Conservation (phyloP, 139 green algal genomes). For the Coccomyxa sp. region DNA sequence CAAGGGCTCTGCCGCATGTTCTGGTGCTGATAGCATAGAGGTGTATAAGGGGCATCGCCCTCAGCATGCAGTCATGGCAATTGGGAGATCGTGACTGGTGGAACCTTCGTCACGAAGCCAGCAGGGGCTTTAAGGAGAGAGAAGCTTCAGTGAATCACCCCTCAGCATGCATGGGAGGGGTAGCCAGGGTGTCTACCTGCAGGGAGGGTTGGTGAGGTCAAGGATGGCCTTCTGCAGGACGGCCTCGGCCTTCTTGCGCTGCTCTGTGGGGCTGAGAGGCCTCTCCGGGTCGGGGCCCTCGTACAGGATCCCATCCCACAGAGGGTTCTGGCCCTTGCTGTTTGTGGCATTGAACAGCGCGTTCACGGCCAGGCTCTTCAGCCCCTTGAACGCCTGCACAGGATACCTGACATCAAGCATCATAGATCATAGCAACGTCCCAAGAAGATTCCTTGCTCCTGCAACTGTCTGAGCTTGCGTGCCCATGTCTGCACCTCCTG, state of each 20-base stretch:
- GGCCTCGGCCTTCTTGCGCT: background rate
- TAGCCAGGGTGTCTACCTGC: background rate
- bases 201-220: no score
- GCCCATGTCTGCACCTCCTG: background rate
- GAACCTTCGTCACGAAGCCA: background rate
- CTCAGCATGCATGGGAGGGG: background rate
- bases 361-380: constrained; percentile 14
- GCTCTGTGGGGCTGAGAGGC: background rate
- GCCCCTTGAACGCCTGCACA: constrained; percentile 24
- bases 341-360: constrained; percentile 5
- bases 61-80: background rate
- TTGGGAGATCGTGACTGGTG: background rate
- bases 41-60: no score
- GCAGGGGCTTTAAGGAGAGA: no score
- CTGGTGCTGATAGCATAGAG: background rate
- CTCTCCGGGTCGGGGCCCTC: background rate
- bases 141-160: no score
- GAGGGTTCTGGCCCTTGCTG: background rate
- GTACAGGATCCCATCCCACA: constrained; percentile 10
- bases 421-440: background rate
- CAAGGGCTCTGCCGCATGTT: no score
- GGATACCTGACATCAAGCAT: background rate
- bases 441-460: background rate
- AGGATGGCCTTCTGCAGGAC: background rate
- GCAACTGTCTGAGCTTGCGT: background rate